Percentiles rank a stretch among this genome's conserved stretches.
phyloP scores from a whole-genome alignment of 2,329 filamentous ascomycete species.

The Colletotrichum lini region DNA sequence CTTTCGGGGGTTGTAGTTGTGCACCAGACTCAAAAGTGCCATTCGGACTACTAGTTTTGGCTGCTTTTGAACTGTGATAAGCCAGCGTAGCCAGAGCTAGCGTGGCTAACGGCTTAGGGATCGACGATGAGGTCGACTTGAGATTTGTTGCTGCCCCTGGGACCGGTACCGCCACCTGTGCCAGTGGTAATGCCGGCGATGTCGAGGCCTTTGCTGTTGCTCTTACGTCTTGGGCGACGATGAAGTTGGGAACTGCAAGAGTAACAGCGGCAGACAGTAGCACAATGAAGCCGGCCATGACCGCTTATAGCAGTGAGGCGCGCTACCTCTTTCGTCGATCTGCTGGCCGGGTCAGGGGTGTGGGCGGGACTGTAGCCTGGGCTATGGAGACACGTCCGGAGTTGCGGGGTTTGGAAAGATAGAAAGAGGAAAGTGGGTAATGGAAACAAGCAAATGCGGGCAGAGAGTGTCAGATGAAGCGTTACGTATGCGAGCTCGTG shows the following conservation, averaged over 20 bases:
- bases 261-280: slow-evolving; percentile 10
- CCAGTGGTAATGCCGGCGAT: slow-evolving; percentile 14
- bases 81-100: not conserved
- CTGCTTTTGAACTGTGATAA: not conserved
- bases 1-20: slow-evolving; percentile 11
- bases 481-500: slow-evolving; percentile 4
- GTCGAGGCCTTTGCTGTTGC: not conserved
- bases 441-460: not conserved
- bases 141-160: not conserved
- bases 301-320: slow-evolving; percentile 1
- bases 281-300: slow-evolving; percentile 19
- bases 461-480: slow-evolving; percentile 15
- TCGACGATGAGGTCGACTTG: not conserved
- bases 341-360: slow-evolving; percentile 13
- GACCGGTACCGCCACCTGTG: not conserved
- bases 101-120: not conserved
- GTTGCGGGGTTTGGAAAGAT: slow-evolving; percentile 3
- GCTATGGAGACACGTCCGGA: slow-evolving; percentile 4
- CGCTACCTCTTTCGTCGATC: not conserved
- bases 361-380: not conserved
- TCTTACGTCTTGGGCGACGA: not conserved
- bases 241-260: slow-evolving; percentile 10
- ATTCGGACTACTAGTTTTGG: not conserved
- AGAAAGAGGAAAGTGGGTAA: not conserved
- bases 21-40: not conserved